Percentiles rank a stretch among this genome's conserved stretches.
These are phyloP conservation scores for Durio zibethinus DNA, from an alignment of 345 rosid species.

Conservation along the genomic window DNA sequence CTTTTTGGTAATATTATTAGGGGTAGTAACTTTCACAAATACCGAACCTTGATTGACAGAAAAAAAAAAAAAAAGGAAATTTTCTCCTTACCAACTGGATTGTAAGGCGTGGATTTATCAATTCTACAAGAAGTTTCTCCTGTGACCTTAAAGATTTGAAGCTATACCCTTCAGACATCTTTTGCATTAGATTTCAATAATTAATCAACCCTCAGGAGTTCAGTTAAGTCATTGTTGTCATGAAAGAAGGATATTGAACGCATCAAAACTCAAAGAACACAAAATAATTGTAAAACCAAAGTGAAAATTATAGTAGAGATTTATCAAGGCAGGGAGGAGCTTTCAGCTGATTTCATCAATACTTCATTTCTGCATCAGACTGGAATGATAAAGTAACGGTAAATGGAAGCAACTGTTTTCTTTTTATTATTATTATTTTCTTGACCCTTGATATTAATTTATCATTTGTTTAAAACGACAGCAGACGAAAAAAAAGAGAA, in stretches of 20 bases:
- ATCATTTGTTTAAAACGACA: background rate
- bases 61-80: too few relatives aligned
- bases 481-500: background rate
- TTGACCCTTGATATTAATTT: background rate
- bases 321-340: background rate
- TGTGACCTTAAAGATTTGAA: background rate
- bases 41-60: too few relatives aligned
- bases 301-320: background rate
- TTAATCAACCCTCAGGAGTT: background rate
- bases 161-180: background rate
- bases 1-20: too few relatives aligned
- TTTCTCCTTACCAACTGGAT: too few relatives aligned
- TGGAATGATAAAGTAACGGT: background rate
- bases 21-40: too few relatives aligned
- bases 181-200: conserved; percentile 1
- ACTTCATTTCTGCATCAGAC: background rate
- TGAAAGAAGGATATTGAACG: background rate
- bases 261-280: too few relatives aligned
- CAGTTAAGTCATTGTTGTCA: background rate
- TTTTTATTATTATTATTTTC: background rate
- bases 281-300: background rate
- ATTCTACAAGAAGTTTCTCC: too few relatives aligned
- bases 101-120: too few relatives aligned
- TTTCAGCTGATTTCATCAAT: conserved; percentile 1
- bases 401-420: background rate